Base-by-base conservation (phyloP, 2,329 filamentous ascomycete genomes). In the Apiospora saccharicola region DNA sequence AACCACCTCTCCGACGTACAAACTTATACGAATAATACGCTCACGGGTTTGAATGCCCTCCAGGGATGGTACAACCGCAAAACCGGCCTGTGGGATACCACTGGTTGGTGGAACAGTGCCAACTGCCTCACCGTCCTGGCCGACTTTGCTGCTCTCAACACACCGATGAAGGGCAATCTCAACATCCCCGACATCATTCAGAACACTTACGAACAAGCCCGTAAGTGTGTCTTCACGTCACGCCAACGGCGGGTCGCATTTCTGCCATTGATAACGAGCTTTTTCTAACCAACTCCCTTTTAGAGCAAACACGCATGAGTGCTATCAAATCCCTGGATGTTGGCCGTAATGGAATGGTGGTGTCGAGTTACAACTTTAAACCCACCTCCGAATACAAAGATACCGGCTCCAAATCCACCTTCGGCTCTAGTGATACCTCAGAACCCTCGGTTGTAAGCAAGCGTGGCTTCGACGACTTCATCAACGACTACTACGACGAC, bases 31-130 rank as follows among this genome's bases (percentile, higher is more conserved):
- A 51, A 75, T 67, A 73, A 79, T 44, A 77, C 78, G 37, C 71
- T 79, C 69, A 71, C 74, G 26, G 77, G 73, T 4, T 24, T 79
- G n/a, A 74, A 80, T 1, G 70, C 82, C n/a, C 81, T 90, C 0
- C 86, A 89, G 71, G 78, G 77, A 57, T 90, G 86, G 86, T 90
- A 90, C 77, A 86, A 90, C 75, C 73, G 79, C 5, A 79, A 77
- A 7, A 89, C 83, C 1, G 89, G 90, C 14, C 80, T 90, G 7
- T 91, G 88, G 87, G 81, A 88, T 71, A 85, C 85, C 0, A 84
- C 84, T 43, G 87, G 87, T 10, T 91, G 90, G 90, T 92, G 90
- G 90, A 90, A 91, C 75, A 84, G 84, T 30, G 90, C 88, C 41
- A 91, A 91, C 76, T 85, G 84, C 73, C 79, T 91, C 74, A 90